Base-by-base conservation (phyloP, 495 filamentous ascomycete species). In the Penicillium ochrochloron region DNA sequence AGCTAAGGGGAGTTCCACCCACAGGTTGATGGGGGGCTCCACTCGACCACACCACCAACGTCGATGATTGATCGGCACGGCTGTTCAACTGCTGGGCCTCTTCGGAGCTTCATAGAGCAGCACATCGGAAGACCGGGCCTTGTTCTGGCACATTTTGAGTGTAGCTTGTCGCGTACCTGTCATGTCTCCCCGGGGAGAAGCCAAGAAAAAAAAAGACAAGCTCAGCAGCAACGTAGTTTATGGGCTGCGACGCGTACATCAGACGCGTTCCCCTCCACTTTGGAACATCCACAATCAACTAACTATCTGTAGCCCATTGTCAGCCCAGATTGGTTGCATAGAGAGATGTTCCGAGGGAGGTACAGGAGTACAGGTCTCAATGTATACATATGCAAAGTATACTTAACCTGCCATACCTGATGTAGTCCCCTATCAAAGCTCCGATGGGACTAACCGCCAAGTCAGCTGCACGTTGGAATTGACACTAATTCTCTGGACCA, bases 221-320 rank as follows among this genome's bases (percentile, higher is more conserved):
- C 23, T 52, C 48, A 50, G 4, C 25, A 50, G 4, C 25, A 52
- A 54, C 51, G 39, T 15, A 34, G 55, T 27, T 29, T 3, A 29
- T 39, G 23, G 33, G 21, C 15, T 12, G 33, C 46, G 59, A 66
- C 59, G 59, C 59, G 59, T 66, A 66, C 52, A 42, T 52, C 41
- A 46, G 62, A 54, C 59, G 46, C 64, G 64, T 66, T 59, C 59
- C 52, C 51, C 53, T 44, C 52, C 60, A 51, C 61, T 48, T 48
- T 34, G 29, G 19, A 21, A 37, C 41, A 52, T 42, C 61, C 54
- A 63, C 52, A 34, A 5, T 51, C 29, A 35, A 60, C 44, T 51
- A 33, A 19, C 27, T 34, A 48, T 27, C n/a, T 48, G 44, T 34
- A 27, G 14, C 27, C 42, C 3, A 31, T 31, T 31, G 56, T 21